Evolutionary conservation across 805 yeast genomes (phyloP).

Genomic region (Teunomyces tritomae): DNA sequence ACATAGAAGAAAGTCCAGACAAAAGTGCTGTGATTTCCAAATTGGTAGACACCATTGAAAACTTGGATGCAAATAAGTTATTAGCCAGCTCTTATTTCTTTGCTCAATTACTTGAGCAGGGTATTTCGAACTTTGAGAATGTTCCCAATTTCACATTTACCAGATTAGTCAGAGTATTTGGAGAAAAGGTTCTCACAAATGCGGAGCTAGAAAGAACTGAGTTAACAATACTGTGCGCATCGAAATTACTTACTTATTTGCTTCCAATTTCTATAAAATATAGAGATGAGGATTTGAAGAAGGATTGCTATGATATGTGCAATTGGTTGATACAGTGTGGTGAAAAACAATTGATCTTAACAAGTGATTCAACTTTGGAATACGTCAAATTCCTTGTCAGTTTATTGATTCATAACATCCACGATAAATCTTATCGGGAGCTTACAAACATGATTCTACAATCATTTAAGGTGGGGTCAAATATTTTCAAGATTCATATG

Average conservation of each 20-base stretch:
- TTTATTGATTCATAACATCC: conserved; percentile 23
- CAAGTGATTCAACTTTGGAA: conserved; percentile 29
- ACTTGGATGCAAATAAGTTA: background rate
- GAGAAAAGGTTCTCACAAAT: conserved; percentile 27
- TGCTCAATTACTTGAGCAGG: background rate
- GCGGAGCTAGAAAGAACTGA: conserved; percentile 40
- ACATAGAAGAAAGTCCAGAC: background rate
- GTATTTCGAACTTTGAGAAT: background rate
- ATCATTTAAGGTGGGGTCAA: conserved; percentile 10
- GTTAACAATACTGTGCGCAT: conserved; percentile 29
- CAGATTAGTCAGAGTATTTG: conserved; percentile 25
- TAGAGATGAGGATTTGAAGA: conserved; percentile 21
- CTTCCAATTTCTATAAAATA: conserved; percentile 24
- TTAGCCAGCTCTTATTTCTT: conserved; percentile 6
- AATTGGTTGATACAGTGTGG: conserved; percentile 44
- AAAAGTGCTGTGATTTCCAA: background rate
- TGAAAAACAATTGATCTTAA: conserved; percentile 38
- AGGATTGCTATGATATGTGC: conserved; percentile 49
- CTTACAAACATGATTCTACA: conserved; percentile 8
- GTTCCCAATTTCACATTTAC: conserved; percentile 6
- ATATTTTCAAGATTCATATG: conserved; percentile 19
- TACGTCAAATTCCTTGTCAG: conserved; percentile 32
- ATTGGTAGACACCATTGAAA: background rate
- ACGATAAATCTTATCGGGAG: conserved; percentile 20
- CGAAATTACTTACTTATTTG: conserved; percentile 26